Conservation (phyloP, 805 yeast genomes). For the Candida adriatica region DNA sequence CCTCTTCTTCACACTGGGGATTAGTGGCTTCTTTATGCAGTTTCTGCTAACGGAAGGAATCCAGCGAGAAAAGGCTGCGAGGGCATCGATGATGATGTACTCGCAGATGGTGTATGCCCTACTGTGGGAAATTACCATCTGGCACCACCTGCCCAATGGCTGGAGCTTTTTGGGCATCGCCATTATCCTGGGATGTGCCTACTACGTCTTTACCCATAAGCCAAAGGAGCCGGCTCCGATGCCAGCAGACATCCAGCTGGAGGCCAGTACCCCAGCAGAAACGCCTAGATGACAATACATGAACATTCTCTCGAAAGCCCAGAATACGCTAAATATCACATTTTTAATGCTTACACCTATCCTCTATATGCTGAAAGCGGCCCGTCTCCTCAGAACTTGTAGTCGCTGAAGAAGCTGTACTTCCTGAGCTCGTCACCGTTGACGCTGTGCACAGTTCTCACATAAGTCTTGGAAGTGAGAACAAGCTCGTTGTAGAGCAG, state of each 20-base stretch:
- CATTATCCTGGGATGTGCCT: conserved; percentile 61
- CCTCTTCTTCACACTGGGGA: conserved; percentile 53
- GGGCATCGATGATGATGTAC: conserved; percentile 70
- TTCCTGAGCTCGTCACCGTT: conserved; percentile 66
- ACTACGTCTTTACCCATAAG: conserved; percentile 48
- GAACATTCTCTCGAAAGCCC: too few relatives aligned
- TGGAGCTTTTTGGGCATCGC: conserved; percentile 65
- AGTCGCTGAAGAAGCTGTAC: conserved; percentile 25
- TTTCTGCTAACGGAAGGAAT: conserved; percentile 73
- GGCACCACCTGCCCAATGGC: conserved; percentile 66
- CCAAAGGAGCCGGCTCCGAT: too few relatives aligned
- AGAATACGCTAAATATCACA: too few relatives aligned
- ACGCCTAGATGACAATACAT: too few relatives aligned
- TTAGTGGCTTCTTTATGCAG: conserved; percentile 80
- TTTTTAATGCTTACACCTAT: too few relatives aligned
- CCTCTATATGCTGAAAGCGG: too few relatives aligned
- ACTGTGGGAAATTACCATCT: conserved; percentile 63
- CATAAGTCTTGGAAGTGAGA: conserved; percentile 85
- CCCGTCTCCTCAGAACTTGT: conserved; percentile 18
- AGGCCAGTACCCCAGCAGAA: too few relatives aligned
- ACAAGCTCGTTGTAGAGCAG: conserved; percentile 94
- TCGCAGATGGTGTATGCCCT: conserved; percentile 74
- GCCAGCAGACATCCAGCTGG: too few relatives aligned
- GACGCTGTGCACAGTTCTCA: conserved; percentile 86
- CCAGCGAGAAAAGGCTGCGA: conserved; percentile 72